Evolutionary conservation across 2,329 filamentous ascomycete genomes (phyloP), one percentile per base, ranked within the genome.

Genomic region (Aspergillus melleus): DNA sequence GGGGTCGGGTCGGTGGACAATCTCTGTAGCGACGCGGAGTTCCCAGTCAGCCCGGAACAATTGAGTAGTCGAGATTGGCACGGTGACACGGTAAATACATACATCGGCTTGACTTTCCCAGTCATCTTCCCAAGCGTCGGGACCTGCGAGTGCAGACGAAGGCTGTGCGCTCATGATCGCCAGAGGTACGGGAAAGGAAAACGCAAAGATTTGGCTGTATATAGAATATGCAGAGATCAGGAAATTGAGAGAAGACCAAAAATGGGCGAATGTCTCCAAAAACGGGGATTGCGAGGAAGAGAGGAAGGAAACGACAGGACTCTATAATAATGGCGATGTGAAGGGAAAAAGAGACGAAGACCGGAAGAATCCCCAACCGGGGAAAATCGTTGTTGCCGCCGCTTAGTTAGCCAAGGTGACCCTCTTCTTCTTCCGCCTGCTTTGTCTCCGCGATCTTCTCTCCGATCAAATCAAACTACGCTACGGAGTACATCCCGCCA

Each of bases 71-170:
- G 36, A n/a, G 36, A 42, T 42, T 1, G 1, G 9, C 5, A n/a
- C 32, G n/a, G 20, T 12, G 1, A 14, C 5, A n/a, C 32, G n/a
- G 20, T 12, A 5, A 24, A 29, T 46, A 68, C 71, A 59, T 80
- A 88, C 86, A 78, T 96, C 92, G 59, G 90, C 91, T 72, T 90
- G 84, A 6, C 81, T 78, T 74, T 94, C 91, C 92, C 93, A 98
- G 71, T 96, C 91, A 68, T 96, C 88, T 64, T 94, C 92, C 94
- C 94, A 97, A 20, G 92, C 93, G 74, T 92, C 86, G 42, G 90
- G 88, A 60, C 89, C 74, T 78, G 30, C 30, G 30, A 36, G 11
- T 36, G 77, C 79, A 80, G 66, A 57, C 54, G 66, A 72, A 69
- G 81, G 81, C 82, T 73, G 77, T 80, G 67, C 65, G 61, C 68